Evolutionary conservation across 192 early-diverging fungal genomes (phyloP).

Genomic region (Linnemannia elongata): DNA sequence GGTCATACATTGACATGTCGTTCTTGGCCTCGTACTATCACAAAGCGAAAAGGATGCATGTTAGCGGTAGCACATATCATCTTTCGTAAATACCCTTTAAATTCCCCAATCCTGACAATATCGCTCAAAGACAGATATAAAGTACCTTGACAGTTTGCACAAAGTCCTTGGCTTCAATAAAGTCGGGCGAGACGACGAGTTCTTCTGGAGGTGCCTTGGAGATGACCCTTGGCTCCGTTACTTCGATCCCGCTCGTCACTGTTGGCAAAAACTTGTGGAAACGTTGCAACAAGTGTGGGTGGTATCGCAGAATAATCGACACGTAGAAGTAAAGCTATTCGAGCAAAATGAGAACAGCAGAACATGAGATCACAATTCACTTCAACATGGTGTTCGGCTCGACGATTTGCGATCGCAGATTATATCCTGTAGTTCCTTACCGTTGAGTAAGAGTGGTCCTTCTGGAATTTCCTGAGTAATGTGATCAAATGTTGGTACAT

Average conservation of each 20-base stretch:
- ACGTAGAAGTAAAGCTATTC: slow-evolving; percentile 51
- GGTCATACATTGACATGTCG: slow-evolving; percentile 55
- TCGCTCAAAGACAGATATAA: background rate
- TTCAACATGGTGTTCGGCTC: too few species aligned
- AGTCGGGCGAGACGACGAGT: slow-evolving; percentile 47
- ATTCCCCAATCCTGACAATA: background rate
- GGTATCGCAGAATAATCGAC: slow-evolving; percentile 49
- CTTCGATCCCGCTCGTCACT: slow-evolving; percentile 23
- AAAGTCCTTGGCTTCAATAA: slow-evolving; percentile 57
- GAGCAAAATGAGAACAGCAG: background rate
- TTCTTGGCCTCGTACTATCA: slow-evolving; percentile 38
- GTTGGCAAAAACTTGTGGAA: slow-evolving; percentile 50
- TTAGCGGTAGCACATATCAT: too few species aligned
- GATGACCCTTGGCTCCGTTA: slow-evolving; percentile 40
- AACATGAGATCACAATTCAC: background rate
- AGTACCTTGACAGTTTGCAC: slow-evolving; percentile 54
- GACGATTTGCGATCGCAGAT: background rate
- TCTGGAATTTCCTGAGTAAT: slow-evolving; percentile 51
- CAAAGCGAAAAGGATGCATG: background rate
- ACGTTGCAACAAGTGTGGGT: slow-evolving; percentile 47
- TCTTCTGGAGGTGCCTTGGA: slow-evolving; percentile 57
- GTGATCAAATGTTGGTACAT: slow-evolving; percentile 57
- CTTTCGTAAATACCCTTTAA: background rate
- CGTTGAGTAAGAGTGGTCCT: slow-evolving; percentile 45
- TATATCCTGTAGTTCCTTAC: slow-evolving; percentile 9